A percentile compares a stretch with the other conserved stretches of the same genome.
Conservation (phyloP, 2,329 filamentous ascomycete genomes). For the Aspergillus nomiae region DNA sequence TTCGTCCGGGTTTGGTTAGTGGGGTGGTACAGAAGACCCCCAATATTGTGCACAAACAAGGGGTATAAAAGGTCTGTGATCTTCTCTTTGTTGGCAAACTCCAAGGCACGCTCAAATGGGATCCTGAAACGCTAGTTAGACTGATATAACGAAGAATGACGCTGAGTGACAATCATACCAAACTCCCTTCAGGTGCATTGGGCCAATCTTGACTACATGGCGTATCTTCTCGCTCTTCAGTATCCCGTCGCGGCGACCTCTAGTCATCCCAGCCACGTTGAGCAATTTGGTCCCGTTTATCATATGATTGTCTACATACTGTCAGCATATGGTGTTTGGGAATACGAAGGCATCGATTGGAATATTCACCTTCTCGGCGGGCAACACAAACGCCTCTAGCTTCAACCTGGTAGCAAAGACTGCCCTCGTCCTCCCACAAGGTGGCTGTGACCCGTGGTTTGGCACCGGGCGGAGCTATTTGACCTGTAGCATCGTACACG, state of each 20-base stretch:
- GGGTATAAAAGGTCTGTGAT: conserved; percentile 95
- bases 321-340: background rate
- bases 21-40: conserved; percentile 88
- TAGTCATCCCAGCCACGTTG: conserved; percentile 97
- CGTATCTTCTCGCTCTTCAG: conserved; percentile 96
- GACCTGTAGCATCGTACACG: conserved; percentile 82
- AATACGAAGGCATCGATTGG: background rate
- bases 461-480: conserved; percentile 88
- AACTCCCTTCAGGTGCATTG: conserved; percentile 97
- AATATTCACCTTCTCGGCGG: conserved; percentile 76
- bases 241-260: conserved; percentile 91
- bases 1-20: conserved; percentile 76
- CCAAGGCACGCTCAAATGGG: conserved; percentile 93
- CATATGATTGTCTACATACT: conserved; percentile 86
- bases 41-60: conserved; percentile 96
- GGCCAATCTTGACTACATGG: conserved; percentile 97
- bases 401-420: conserved; percentile 96
- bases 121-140: conserved; percentile 65
- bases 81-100: conserved; percentile 99
- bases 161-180: conserved; percentile 64
- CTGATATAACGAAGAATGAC: conserved; percentile 8
- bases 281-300: conserved; percentile 97
- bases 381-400: conserved; percentile 95
- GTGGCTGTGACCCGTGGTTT: conserved; percentile 96
- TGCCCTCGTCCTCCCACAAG: conserved; percentile 97